phyloP scores from a whole-genome alignment of 768 basidiomycete species.

The Amanita muscaria region DNA sequence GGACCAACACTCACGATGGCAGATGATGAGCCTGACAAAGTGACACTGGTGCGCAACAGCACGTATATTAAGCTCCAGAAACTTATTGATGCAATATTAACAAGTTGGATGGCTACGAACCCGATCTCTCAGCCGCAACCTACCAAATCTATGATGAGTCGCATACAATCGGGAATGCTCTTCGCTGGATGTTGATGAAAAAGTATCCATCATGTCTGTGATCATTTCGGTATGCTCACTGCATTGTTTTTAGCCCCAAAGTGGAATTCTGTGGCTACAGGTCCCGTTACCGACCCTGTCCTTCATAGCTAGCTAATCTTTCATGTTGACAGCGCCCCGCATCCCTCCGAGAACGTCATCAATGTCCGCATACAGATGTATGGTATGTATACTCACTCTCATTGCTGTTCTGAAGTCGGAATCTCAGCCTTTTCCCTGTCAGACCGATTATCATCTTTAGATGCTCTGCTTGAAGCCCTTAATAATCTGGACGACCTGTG shows the following conservation, averaged over 20 bases:
- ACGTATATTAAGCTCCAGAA: background rate
- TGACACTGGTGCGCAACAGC: slow-evolving; percentile 4
- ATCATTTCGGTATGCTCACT: slow-evolving; percentile 1
- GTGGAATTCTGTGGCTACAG: slow-evolving; percentile 99
- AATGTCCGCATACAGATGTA: slow-evolving; percentile 99
- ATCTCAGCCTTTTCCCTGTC: slow-evolving; percentile 7
- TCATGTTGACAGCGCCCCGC: slow-evolving; percentile 57
- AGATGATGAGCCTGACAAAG: slow-evolving; percentile 2
- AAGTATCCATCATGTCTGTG: slow-evolving; percentile 49
- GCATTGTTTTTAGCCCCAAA: slow-evolving; percentile 55
- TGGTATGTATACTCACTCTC: slow-evolving; percentile 45
- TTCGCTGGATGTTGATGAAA: slow-evolving; percentile 99
- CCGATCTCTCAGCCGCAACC: slow-evolving; percentile 82
- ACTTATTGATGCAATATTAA: slow-evolving; percentile 17
- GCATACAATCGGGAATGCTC: slow-evolving; percentile 91
- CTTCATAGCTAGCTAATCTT: slow-evolving; percentile 3
- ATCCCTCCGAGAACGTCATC: slow-evolving; percentile 95
- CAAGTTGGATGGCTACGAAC: slow-evolving; percentile 79
- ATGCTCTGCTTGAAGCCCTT: slow-evolving; percentile 70
- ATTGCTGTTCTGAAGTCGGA: too few relatives aligned
- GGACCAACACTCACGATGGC: background rate
- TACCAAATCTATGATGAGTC: slow-evolving; percentile 91
- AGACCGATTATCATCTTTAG: slow-evolving; percentile 85
- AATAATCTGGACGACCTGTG: slow-evolving; percentile 72
- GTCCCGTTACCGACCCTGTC: slow-evolving; percentile 28